A percentile compares a stretch with the other conserved stretches of the same genome.
Evolutionary conservation across 2,329 filamentous ascomycete species (phyloP).

Genomic region (Xylariales sp.): DNA sequence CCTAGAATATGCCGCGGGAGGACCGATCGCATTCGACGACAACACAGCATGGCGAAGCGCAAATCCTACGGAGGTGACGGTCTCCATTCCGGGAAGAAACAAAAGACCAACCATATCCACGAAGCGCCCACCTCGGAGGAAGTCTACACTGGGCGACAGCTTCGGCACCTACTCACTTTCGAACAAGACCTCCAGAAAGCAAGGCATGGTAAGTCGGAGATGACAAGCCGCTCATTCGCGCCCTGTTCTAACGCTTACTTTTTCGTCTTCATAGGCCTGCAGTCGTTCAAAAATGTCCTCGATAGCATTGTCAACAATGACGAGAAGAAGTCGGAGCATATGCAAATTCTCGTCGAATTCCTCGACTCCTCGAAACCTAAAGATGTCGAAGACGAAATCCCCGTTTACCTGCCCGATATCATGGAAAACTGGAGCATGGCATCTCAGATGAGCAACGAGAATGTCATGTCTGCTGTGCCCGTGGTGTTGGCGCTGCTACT

Average conservation of each 20-base stretch:
- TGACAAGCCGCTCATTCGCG: neutral
- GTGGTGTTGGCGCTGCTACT: conserved; percentile 85
- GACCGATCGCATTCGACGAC: conserved; percentile 22
- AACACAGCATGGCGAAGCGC: conserved; percentile 47
- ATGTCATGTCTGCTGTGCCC: conserved; percentile 81
- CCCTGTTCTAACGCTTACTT: conserved; percentile 17
- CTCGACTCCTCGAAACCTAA: conserved; percentile 67
- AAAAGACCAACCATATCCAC: conserved; percentile 62
- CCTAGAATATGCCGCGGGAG: conserved; percentile 33
- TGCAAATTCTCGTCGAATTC: conserved; percentile 75
- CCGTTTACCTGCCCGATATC: conserved; percentile 78
- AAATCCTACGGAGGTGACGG: conserved; percentile 48
- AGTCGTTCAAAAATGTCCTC: conserved; percentile 78
- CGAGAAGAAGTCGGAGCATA: conserved; percentile 60
- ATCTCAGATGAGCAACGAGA: conserved; percentile 81
- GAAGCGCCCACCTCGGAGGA: conserved; percentile 70
- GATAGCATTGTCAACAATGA: conserved; percentile 70
- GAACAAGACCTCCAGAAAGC: conserved; percentile 75
- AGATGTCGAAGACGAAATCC: conserved; percentile 65
- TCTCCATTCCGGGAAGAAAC: conserved; percentile 63
- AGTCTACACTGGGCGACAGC: conserved; percentile 71
- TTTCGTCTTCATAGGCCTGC: conserved; percentile 60
- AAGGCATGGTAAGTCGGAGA: conserved; percentile 67
- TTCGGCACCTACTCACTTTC: conserved; percentile 76
- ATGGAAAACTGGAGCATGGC: conserved; percentile 92